Base-by-base conservation (phyloP, 2,329 filamentous ascomycete genomes). In the Daldinia sp. region DNA sequence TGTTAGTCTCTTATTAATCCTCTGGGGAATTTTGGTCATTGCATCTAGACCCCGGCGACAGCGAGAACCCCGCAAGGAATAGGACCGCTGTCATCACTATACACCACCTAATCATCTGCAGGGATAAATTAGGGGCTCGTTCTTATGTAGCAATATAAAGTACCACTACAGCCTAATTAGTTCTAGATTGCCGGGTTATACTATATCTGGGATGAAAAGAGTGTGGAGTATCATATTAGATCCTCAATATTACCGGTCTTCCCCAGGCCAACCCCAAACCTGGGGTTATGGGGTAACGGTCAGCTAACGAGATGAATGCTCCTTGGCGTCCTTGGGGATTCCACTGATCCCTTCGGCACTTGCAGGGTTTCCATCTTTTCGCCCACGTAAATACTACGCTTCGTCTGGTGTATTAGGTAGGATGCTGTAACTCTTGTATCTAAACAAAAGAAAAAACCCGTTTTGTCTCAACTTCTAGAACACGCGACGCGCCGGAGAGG, bases 261-360 rank as follows among this genome's bases (percentile, higher is more conserved):
- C 53, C 60, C 42, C n/a, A 28, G 10, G 63, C 57, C 51, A 53
- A 44, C 59, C 30, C 54, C 48, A 61, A 69, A 63, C 56, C 66
- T 68, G 63, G 71, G 69, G 62, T 57, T 59, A 68, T 63, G 62
- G 62, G 58, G 60, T 54, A 61, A 57, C 50, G 48, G n/a, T 26
- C 33, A 61, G 42, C 61, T 57, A 60, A 59, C 35, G 61, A 60
- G 33, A 64, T 42, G 48, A 28, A 39, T 54, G 23, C 48, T 37
- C 3, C 71, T 71, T 71, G 68, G 71, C 71, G 26, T 51, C 39
- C 39, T 66, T 58, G 35, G 54, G 62, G 18, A 63, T 54, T 54
- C 39, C 60, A 64, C 18, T 37, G 56, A 2, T 39, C 46, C 46
- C 39, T 63, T 73, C 72, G 72, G 72, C 72, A 73, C 44, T 72